Evolutionary conservation across 2,329 filamentous ascomycete species (phyloP), one percentile per base, ranked within the genome.

Genomic region (Cladosporium austrohemisphaericum): DNA sequence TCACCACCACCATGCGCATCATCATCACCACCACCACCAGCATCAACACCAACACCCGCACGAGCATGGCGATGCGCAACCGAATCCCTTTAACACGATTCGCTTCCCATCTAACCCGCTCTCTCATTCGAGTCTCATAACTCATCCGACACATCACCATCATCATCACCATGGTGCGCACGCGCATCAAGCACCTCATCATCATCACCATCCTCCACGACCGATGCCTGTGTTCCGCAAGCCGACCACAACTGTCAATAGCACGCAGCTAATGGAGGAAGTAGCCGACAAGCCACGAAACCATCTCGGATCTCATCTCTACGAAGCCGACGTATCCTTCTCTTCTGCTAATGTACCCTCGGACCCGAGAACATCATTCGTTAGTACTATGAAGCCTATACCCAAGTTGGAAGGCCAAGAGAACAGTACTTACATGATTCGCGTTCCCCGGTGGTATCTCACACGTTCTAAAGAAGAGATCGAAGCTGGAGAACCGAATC

Each of bases 381-480:
- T 73, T 4, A 78, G 76, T 18, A 78, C 71, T 22, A 88, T 86
- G 0, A 83, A 79, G 46, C 86, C 87, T 0, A 74, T 96, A 1
- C 92, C 92, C 0, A 80, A 81, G 53, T 88, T 92, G 32, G 72
- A 85, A 55, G 83, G 80, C 36, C 87, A 88, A 52, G 85, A 91
- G 57, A 97, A 97, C 60, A 95, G 89, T 65, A 94, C 88, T 0
- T 82, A 94, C 55, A 96, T 89, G 0, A 79, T 98, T 53, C 88
- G 93, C 60, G 83, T 98, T 5, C 86, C 91, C 2, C 82, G 86
- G 22, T 80, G 86, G 40, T 89, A 93, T 60, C 74, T 98, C 6
- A 50, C 51, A 1, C 44, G 52, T 25, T 52, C 53, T 2, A 43
- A 57, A 14, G 37, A 45, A 13, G 40, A 37, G 26, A 26, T 45